phyloP scores from a whole-genome alignment of 1,139 yeast species.

The Blastobotrys ciferrii region DNA sequence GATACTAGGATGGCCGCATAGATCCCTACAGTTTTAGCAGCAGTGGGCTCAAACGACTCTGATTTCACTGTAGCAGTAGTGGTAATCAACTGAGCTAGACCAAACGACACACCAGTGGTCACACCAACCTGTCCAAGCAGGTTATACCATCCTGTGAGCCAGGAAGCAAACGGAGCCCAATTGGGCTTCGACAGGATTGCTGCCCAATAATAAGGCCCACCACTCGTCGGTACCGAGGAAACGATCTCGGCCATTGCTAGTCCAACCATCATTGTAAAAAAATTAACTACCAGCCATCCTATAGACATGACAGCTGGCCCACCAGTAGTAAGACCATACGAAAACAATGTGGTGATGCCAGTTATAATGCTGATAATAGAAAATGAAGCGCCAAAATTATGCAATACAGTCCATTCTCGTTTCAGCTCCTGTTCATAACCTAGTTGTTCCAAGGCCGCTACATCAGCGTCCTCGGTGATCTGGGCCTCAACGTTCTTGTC shows the following conservation, averaged over 20 bases:
- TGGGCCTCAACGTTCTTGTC: slow-evolving; percentile 1
- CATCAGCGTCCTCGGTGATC: slow-evolving; percentile 1
- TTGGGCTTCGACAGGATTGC: slow-evolving; percentile 27
- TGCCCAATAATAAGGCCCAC: slow-evolving; percentile 35
- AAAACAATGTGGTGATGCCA: slow-evolving; percentile 35
- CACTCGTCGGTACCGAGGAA: slow-evolving; percentile 63
- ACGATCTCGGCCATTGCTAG: slow-evolving; percentile 62
- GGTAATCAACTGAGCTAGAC: slow-evolving; percentile 29
- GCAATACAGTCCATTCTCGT: slow-evolving; percentile 46
- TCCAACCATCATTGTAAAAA: slow-evolving; percentile 58
- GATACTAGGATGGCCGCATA: slow-evolving; percentile 41
- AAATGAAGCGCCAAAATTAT: slow-evolving; percentile 52
- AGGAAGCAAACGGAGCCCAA: slow-evolving; percentile 23
- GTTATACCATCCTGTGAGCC: slow-evolving; percentile 23
- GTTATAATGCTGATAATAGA: slow-evolving; percentile 53
- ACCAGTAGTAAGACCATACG: slow-evolving; percentile 33
- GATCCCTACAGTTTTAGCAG: slow-evolving; percentile 44
- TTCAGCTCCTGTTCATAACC: slow-evolving; percentile 51
- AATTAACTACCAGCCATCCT: slow-evolving; percentile 66
- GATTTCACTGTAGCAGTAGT: slow-evolving; percentile 28
- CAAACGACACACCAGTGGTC: slow-evolving; percentile 24
- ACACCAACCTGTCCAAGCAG: slow-evolving; percentile 23
- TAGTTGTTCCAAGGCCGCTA: slow-evolving; percentile 43
- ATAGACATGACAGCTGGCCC: slow-evolving; percentile 51
- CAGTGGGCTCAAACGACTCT: slow-evolving; percentile 38